Evolutionary conservation across 2,329 filamentous ascomycete genomes (phyloP), one percentile per base, ranked within the genome.

Genomic region (Pseudogymnoascus destructans): DNA sequence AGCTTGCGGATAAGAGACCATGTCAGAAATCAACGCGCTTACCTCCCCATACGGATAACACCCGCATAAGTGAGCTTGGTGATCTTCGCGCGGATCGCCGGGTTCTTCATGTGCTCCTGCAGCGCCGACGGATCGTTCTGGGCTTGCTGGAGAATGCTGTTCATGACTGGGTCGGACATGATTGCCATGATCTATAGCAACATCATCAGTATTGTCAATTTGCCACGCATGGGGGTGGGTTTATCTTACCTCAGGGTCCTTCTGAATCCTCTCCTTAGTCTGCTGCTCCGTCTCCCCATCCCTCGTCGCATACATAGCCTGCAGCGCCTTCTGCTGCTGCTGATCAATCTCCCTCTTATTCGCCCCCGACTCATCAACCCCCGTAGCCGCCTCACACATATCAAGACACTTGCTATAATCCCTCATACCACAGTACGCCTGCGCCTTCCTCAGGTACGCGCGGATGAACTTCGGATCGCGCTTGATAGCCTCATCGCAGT

Each of bases 271-370:
- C 76, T 95, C 89, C 71, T 89, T 85, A 1, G 93, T 95, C 80
- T 98, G 85, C 72, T 95, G 87, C 76, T 98, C 93, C 0, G 88
- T 91, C 81, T 98, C 93, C 65, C 93, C 93, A 69, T 95, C 91
- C 23, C 90, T 85, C 17, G 89, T 86, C 58, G 87, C 78, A 74
- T 93, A 97, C 81, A 97, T 95, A 65, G 89, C 87, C 33, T 85
- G 77, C 66, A 95, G 77, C 0, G 92, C 92, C 80, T 96, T 97
- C 73, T 95, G 87, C 72, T 92, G 87, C 74, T 95, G 89, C 71
- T 88, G 81, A 68, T 96, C 89, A 67, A 98, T 95, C 76, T 98
- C 93, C 38, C 89, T 82, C 0, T 86, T 78, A 70, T 96, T 93
- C 70, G 89, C 89, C 15, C 52, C 52, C 59, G 74, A 75, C 60